A percentile compares a stretch with the other conserved stretches of the same genome.
These are phyloP conservation scores for Myotisia sp. DNA, from an alignment of 2,329 filamentous ascomycete genomes.

Conservation along the genomic window DNA sequence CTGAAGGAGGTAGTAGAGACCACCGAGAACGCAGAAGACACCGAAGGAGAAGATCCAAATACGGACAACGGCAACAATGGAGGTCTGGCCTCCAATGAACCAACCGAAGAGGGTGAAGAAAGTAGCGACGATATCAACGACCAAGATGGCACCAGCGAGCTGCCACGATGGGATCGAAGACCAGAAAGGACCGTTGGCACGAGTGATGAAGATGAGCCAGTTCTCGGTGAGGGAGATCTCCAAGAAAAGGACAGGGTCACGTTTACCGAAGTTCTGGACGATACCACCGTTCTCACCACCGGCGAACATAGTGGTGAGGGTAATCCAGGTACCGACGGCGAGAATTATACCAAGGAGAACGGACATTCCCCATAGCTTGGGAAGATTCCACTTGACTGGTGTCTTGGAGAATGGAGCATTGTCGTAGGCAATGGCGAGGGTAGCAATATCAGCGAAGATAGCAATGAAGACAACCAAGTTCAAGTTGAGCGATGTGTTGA, in stretches of 20 bases:
- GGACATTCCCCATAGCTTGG: constrained; percentile 88
- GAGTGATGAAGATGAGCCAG: constrained; percentile 93
- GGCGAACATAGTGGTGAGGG: constrained; percentile 68
- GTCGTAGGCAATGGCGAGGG: constrained; percentile 83
- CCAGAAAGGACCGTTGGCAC: constrained; percentile 86
- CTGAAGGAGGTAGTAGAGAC: constrained; percentile 67
- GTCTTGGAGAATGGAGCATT: constrained; percentile 75
- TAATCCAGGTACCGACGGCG: constrained; percentile 74
- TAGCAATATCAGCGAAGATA: constrained; percentile 87
- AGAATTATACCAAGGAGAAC: constrained; percentile 69
- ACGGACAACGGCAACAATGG: constrained; percentile 71
- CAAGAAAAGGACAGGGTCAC: constrained; percentile 74
- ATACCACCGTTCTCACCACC: constrained; percentile 61
- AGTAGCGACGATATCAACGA: constrained; percentile 73
- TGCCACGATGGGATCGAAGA: constrained; percentile 80
- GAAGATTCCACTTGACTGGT: constrained; percentile 89
- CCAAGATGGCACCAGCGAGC: constrained; percentile 58
- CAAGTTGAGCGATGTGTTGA: constrained; percentile 72
- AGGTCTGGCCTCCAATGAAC: constrained; percentile 57
- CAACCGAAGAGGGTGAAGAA: constrained; percentile 76
- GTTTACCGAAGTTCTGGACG: constrained; percentile 72
- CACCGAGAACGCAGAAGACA: constrained; percentile 70
- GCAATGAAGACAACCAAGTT: constrained; percentile 85
- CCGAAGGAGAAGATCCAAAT: constrained; percentile 87
- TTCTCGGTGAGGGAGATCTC: constrained; percentile 85